Base-by-base conservation (phyloP, 768 basidiomycete species). In the Polyporus arcularius region DNA sequence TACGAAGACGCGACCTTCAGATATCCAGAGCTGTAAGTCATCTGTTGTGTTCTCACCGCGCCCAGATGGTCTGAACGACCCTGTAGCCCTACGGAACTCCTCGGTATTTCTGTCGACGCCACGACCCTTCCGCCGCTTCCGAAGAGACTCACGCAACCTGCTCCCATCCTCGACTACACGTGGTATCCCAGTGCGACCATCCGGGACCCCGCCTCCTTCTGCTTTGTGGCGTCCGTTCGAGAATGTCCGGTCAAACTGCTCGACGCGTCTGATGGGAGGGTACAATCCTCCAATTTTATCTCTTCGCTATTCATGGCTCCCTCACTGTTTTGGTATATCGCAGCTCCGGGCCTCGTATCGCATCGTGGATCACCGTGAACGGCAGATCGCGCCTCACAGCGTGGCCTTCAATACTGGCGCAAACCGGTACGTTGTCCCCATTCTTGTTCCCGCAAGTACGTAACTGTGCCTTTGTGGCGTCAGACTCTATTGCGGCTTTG, bases 311-410 rank as follows among this genome's bases (percentile, higher is more conserved):
- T 30, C 40, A 30, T 38, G 26, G 9, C 30, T 47, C 30, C 26
- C 31, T 41, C 31, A 51, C 32, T 28, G 45, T 12, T 35, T 14
- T 10, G 40, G 35, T 38, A 28, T 26, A n/a, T 5, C 15, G 21
- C 69, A 97, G 96, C 82, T 93, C 18, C 85, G 96, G 16, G 96
- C 95, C 0, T 95, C 93, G 1, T 98, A 98, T 72, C 80, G 80
- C 42, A 96, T 98, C 41, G 83, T 98, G 10, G 95, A 98, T 72
- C 96, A 98, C 67, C 80, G 90, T n/a, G 96, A 98, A 74, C 83
- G 95, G 35, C 86, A 92, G 55, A 79, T 97, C 42, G 94, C 93
- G 0, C 95, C 96, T 0, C 89, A 94, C 56, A 85, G 85, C 65
- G 78, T 98, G 60, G 80, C 88, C 0, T 98, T 97, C 74, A 91